Conservation (phyloP, 2,329 filamentous ascomycete genomes). For the Botryotinia calthae region DNA sequence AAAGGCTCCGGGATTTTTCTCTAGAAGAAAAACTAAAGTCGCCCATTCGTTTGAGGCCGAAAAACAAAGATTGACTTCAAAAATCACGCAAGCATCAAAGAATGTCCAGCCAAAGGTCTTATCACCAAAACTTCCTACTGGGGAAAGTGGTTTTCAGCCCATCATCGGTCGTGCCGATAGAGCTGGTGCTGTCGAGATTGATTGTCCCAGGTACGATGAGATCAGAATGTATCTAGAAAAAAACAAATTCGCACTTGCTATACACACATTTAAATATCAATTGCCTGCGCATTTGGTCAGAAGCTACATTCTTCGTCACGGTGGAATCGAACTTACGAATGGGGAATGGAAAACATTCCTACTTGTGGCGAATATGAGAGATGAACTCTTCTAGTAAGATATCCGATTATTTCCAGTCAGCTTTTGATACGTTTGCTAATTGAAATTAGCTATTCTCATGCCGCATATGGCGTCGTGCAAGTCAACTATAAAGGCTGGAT, state of each 20-base stretch:
- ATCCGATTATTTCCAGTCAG: neutral
- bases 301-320: conserved; percentile 3
- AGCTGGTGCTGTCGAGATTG: neutral
- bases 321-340: conserved; percentile 5
- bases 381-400: conserved; percentile 1
- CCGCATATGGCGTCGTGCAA: neutral
- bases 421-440: neutral
- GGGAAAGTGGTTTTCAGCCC: neutral
- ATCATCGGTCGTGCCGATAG: neutral
- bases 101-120: neutral
- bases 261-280: conserved; percentile 7
- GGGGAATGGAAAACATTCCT: conserved; percentile 10
- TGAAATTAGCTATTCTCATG: neutral
- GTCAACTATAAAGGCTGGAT: conserved; percentile 1
- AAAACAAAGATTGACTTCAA: neutral
- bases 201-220: conserved; percentile 5
- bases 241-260: conserved; percentile 9
- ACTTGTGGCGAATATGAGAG: conserved; percentile 3
- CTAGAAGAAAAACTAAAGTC: neutral
- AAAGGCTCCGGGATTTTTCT: neutral
- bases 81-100: neutral
- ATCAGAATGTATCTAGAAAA: neutral
- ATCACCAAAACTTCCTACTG: neutral
- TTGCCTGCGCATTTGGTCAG: conserved; percentile 10
- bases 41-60: conserved; percentile 3